Percentiles rank a stretch among this genome's conserved stretches.
phyloP scores from a whole-genome alignment of 805 yeast species.

The Candida hungchunana region DNA sequence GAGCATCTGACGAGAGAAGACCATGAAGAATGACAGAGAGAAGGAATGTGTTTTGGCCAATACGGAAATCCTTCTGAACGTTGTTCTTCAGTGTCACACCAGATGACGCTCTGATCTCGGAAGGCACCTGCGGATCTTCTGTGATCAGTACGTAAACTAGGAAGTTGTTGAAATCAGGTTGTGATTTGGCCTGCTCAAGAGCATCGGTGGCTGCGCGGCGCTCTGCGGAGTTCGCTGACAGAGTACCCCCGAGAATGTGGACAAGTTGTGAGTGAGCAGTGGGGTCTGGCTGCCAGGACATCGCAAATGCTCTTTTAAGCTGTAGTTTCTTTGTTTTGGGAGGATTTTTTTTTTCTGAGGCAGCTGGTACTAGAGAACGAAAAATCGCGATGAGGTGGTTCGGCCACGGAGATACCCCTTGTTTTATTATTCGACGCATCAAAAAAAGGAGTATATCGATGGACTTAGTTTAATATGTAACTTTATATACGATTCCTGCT shows the following conservation, averaged over 20 bases:
- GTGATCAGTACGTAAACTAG: slow-evolving; percentile 60
- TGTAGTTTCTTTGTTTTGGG: too few species aligned
- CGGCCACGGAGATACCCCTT: slow-evolving; percentile 1
- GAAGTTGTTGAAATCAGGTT: slow-evolving; percentile 80
- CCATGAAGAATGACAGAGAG: slow-evolving; percentile 39
- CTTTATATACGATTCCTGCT: too few species aligned
- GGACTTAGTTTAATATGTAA: not conserved
- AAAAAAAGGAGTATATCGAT: not conserved
- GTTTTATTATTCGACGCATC: not conserved
- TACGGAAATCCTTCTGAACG: slow-evolving; percentile 40
- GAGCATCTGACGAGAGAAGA: slow-evolving; percentile 46
- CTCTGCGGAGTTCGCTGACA: slow-evolving; percentile 51
- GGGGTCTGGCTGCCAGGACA: slow-evolving; percentile 69
- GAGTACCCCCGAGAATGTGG: slow-evolving; percentile 63
- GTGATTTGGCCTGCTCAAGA: slow-evolving; percentile 59
- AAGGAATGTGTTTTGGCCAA: slow-evolving; percentile 30
- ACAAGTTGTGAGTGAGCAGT: slow-evolving; percentile 60
- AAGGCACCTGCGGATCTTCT: slow-evolving; percentile 40
- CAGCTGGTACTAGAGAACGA: not conserved
- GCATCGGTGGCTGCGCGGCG: slow-evolving; percentile 71
- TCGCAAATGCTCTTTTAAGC: too few species aligned
- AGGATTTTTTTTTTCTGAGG: not conserved
- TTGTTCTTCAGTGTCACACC: slow-evolving; percentile 82
- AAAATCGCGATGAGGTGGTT: slow-evolving; percentile 1
- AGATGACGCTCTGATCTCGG: slow-evolving; percentile 77